Conservation (phyloP, 352 stramenopile genomes). For the Phytophthora podocarpi region DNA sequence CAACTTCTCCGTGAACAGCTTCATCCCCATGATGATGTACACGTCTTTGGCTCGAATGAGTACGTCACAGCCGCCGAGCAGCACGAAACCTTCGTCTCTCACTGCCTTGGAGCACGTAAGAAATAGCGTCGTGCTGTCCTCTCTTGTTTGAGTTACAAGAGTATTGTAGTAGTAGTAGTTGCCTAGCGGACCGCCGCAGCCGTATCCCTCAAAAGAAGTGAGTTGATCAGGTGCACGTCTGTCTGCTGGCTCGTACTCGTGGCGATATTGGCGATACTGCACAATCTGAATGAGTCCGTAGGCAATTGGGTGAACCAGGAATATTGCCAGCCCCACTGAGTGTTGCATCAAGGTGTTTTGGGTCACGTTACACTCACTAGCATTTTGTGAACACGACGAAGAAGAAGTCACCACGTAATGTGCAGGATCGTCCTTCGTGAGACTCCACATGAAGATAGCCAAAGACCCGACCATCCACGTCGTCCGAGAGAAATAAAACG, state of each 20-base stretch:
- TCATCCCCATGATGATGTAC: slow-evolving; percentile 43
- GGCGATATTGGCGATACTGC: slow-evolving; percentile 33
- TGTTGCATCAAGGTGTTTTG: slow-evolving; percentile 33
- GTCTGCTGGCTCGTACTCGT: slow-evolving; percentile 38
- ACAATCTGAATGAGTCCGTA: slow-evolving; percentile 45
- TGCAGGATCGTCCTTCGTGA: slow-evolving; percentile 11
- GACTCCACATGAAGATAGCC: slow-evolving; percentile 34
- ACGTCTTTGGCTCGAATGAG: slow-evolving; percentile 45
- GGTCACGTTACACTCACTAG: slow-evolving; percentile 34
- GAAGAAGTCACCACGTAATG: slow-evolving; percentile 34
- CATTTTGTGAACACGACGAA: slow-evolving; percentile 21
- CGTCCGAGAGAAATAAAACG: slow-evolving; percentile 39
- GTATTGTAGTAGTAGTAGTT: slow-evolving; percentile 54
- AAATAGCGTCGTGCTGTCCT: slow-evolving; percentile 21
- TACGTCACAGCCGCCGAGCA: slow-evolving; percentile 38
- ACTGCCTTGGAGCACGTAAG: slow-evolving; percentile 42
- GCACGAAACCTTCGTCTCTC: slow-evolving; percentile 41
- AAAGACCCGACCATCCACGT: slow-evolving; percentile 42
- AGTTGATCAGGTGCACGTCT: slow-evolving; percentile 26
- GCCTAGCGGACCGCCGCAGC: slow-evolving; percentile 31
- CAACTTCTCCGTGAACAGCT: slow-evolving; percentile 28
- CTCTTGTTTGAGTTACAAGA: slow-evolving; percentile 26
- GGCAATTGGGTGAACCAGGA: slow-evolving; percentile 32
- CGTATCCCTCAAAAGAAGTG: slow-evolving; percentile 43
- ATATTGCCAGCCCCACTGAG: slow-evolving; percentile 31